Percentiles rank a stretch among this genome's conserved stretches.
These are phyloP conservation scores for Pyrenula massariospora DNA, from an alignment of 495 filamentous ascomycete species.

Conservation along the genomic window DNA sequence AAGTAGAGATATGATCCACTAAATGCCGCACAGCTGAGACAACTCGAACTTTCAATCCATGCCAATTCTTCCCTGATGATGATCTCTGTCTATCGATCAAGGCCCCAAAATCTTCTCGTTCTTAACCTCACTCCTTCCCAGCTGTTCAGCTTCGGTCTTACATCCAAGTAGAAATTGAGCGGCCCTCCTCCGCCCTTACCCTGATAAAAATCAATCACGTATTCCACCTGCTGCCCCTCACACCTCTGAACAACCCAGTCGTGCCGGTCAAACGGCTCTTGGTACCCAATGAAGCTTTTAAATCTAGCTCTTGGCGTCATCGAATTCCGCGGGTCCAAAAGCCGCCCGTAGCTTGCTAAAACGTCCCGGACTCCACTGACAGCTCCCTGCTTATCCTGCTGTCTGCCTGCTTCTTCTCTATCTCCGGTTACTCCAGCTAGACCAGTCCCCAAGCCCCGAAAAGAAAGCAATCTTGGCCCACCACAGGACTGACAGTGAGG, in stretches of 20 bases:
- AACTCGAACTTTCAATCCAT: too few species aligned
- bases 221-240: constrained; percentile 70
- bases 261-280: constrained; percentile 86
- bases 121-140: constrained; percentile 88
- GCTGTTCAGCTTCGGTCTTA: constrained; percentile 85
- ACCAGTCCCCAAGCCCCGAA: constrained; percentile 48
- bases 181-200: constrained; percentile 57
- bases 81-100: constrained; percentile 11
- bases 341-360: background rate
- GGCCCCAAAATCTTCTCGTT: constrained; percentile 46
- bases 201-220: constrained; percentile 95
- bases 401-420: background rate
- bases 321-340: constrained; percentile 36
- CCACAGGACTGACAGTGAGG: constrained; percentile 52
- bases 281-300: constrained; percentile 75
- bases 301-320: constrained; percentile 74
- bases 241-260: constrained; percentile 96
- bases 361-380: constrained; percentile 7
- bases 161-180: constrained; percentile 88
- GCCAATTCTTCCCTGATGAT: too few species aligned
- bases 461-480: constrained; percentile 75
- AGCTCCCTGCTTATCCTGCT: constrained; percentile 3
- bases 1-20: background rate
- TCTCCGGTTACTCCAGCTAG: background rate
- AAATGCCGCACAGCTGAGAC: too few species aligned